Percentiles rank a stretch among this genome's conserved stretches.
phyloP scores from a whole-genome alignment of 495 filamentous ascomycete genomes.

The Hypoxylon fuscum region DNA sequence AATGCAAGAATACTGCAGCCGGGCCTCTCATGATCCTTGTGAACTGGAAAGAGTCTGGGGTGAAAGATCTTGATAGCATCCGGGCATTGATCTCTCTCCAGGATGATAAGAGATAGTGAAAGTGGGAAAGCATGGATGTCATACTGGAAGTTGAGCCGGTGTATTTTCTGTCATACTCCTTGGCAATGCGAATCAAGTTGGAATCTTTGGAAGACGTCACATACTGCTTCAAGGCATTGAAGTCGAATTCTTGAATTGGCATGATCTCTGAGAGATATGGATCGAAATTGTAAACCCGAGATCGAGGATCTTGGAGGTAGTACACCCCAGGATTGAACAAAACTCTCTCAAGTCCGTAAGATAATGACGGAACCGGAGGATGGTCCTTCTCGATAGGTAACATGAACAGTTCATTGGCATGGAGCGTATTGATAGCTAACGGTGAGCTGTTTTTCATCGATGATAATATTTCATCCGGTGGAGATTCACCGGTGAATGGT shows the following conservation, averaged over 20 bases:
- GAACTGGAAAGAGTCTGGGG: constrained; percentile 66
- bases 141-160: constrained; percentile 96
- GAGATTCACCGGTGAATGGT: constrained; percentile 3
- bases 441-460: constrained; percentile 2
- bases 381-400: constrained; percentile 63
- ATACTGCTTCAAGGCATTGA: constrained; percentile 81
- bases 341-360: constrained; percentile 86
- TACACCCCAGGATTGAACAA: constrained; percentile 97
- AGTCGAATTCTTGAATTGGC: constrained; percentile 92
- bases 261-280: constrained; percentile 91
- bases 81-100: constrained; percentile 77
- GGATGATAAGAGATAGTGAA: constrained; percentile 88
- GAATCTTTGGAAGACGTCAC: constrained; percentile 88
- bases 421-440: constrained; percentile 42
- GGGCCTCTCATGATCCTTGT: constrained; percentile 76
- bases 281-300: constrained; percentile 93
- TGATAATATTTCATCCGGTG: neutral
- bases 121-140: constrained; percentile 86
- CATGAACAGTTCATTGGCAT: constrained; percentile 41
- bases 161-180: constrained; percentile 77
- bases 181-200: constrained; percentile 71
- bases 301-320: constrained; percentile 86
- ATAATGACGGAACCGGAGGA: constrained; percentile 72
- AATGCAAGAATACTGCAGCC: constrained; percentile 83
- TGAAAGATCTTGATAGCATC: constrained; percentile 73